Evolutionary conservation across 1,139 yeast species (phyloP), one percentile per base, ranked within the genome.

Genomic region (Pichia sorboxylosa): DNA sequence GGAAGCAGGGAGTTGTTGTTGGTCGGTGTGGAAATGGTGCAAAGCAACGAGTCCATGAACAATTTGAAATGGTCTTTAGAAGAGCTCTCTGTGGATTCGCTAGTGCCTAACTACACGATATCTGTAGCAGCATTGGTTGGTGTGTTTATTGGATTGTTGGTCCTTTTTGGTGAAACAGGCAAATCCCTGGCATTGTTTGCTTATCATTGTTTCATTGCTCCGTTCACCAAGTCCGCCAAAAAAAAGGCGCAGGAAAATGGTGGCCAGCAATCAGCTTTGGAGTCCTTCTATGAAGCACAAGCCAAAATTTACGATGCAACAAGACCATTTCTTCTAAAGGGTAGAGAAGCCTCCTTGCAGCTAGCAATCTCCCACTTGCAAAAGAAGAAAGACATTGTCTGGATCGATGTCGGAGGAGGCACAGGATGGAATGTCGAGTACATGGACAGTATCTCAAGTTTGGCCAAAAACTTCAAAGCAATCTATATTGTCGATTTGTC

Each of bases 371-470:
- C 74, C 25, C 87, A 78, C 50, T 57, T 76, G 32, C 38, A 44
- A 13, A 53, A 54, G 31, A 51, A 54, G 33, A 55, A 56, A 33
- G 66, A 66, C 35, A 58, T 78, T 33, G 75, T 80, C 29, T 81
- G 94, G 94, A 66, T 81, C 34, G 94, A 81, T 52, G 66, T 80
- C 50, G 93, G 93, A 33, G 92, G 92, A 27, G 92, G 92, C 18
- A 80, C 93, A 5, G 94, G 93, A 30, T 64, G 77, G 55, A 81
- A 81, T 55, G 75, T 81, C 46, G 92, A 81, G 54, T 66, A 66
- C 45, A 81, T 81, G 93, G 63, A 77, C 51, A 52, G 59, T 32
- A 57, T 72, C 29, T 57, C 67, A 35, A 67, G 75, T 5, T 57
- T 74, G 27, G 41, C 38, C 10, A 50, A 57, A 19, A 56, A 65